Conservation (phyloP, 345 rosid genomes). For the Eucalyptus curtisii region DNA sequence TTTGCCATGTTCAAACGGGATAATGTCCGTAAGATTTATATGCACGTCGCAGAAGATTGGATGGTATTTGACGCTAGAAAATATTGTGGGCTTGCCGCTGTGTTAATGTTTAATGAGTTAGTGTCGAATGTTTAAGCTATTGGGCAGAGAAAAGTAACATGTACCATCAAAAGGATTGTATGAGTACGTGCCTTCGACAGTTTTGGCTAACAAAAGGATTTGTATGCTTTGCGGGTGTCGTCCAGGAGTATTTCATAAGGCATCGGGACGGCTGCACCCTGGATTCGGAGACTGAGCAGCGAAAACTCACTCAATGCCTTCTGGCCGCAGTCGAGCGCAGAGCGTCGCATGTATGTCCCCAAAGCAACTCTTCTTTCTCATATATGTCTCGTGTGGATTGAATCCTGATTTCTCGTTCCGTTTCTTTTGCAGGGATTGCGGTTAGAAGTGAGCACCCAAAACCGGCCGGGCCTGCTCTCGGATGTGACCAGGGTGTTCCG, state of each 20-base stretch:
- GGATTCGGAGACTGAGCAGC: slow-evolving; percentile 46
- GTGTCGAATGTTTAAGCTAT: background rate
- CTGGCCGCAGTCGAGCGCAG: slow-evolving; percentile 78
- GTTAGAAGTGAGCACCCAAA: slow-evolving; percentile 40
- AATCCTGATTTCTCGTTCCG: background rate
- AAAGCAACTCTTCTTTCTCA: background rate
- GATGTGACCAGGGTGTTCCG: slow-evolving; percentile 53
- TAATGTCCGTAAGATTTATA: background rate
- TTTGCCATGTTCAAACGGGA: background rate
- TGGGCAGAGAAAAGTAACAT: background rate
- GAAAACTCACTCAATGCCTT: slow-evolving; percentile 39
- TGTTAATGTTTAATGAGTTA: background rate
- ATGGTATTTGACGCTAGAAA: background rate
- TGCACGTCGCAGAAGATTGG: background rate
- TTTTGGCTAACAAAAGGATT: background rate
- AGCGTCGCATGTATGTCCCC: slow-evolving; percentile 27
- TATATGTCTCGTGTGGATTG: background rate
- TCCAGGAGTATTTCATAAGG: slow-evolving; percentile 80
- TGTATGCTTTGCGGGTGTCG: background rate
- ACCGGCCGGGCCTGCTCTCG: slow-evolving; percentile 55
- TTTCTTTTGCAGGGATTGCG: slow-evolving; percentile 33
- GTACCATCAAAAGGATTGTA: background rate
- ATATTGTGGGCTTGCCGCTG: background rate
- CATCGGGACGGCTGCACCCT: slow-evolving; percentile 61
- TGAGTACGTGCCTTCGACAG: background rate